A percentile compares a stretch with the other conserved stretches of the same genome.
phyloP scores from a whole-genome alignment of 306 rosid species.

The Luffa aegyptiaca region DNA sequence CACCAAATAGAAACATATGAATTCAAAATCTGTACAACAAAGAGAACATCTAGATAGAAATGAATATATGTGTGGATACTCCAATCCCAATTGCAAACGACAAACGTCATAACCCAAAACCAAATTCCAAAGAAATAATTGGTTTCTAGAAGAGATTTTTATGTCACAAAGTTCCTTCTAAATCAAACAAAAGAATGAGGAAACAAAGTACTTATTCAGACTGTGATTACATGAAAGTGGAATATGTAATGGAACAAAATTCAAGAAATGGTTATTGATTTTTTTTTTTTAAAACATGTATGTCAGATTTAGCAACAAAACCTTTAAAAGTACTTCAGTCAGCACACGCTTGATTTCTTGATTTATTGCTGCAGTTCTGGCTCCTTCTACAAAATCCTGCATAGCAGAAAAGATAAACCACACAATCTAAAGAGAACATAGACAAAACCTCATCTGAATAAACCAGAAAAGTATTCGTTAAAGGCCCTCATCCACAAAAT shows the following conservation, averaged over 20 bases:
- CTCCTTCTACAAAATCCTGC: conserved; percentile 65
- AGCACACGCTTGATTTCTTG: conserved; percentile 83
- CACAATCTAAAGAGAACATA: background rate
- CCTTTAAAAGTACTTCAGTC: conserved; percentile 91
- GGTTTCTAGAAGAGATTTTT: background rate
- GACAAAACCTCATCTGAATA: background rate
- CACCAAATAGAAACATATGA: background rate
- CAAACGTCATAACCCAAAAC: background rate
- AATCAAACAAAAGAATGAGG: background rate
- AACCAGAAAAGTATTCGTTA: background rate
- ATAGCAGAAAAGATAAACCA: conserved; percentile 5
- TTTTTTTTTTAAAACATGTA: background rate
- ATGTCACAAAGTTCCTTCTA: background rate
- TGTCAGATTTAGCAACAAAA: conserved; percentile 13
- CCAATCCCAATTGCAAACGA: background rate
- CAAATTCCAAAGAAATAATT: background rate
- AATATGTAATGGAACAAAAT: conserved; percentile 1
- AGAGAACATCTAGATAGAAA: background rate
- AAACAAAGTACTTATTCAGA: background rate
- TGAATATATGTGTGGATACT: background rate
- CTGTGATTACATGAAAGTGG: background rate
- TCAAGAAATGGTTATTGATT: background rate
- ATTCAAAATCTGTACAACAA: background rate
- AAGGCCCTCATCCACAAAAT: background rate
- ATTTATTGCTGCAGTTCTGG: conserved; percentile 77